Evolutionary conservation across 2,329 filamentous ascomycete species (phyloP).

Genomic region (Didymella glomerata): DNA sequence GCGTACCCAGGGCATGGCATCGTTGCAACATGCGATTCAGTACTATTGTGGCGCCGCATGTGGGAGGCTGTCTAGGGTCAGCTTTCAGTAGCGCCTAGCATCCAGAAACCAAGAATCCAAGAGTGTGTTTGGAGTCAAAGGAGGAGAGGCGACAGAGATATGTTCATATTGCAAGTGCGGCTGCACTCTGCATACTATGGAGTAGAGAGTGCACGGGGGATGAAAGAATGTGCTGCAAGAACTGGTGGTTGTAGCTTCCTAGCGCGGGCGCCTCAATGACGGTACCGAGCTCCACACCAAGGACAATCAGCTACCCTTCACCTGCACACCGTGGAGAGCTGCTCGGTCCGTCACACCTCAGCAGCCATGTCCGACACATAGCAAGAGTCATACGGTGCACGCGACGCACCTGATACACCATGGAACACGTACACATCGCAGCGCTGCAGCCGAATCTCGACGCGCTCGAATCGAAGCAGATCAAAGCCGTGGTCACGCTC

Average conservation of each 20-base stretch:
- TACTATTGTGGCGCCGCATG: no score
- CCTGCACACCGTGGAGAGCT: background rate
- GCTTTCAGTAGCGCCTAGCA: no score
- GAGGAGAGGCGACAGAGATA: no score
- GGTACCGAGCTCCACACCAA: slow-evolving; percentile 10
- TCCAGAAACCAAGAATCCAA: no score
- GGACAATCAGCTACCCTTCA: background rate
- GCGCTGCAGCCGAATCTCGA: slow-evolving; percentile 45
- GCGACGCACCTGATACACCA: slow-evolving; percentile 23
- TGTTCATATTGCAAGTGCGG: no score
- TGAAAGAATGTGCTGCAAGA: background rate
- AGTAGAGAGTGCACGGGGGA: background rate
- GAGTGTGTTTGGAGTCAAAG: no score
- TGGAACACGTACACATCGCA: slow-evolving; percentile 45
- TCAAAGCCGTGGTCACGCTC: slow-evolving; percentile 80
- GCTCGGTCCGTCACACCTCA: background rate
- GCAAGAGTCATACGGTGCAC: background rate
- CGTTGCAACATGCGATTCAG: no score
- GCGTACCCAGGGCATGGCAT: no score
- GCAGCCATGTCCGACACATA: slow-evolving; percentile 14
- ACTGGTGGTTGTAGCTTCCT: slow-evolving; percentile 5
- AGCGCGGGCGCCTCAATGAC: slow-evolving; percentile 12
- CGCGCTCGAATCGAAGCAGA: slow-evolving; percentile 42
- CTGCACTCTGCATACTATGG: no score
- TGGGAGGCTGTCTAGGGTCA: no score